phyloP scores from a whole-genome alignment of 169 alveolate species.

The Eimeria tenella region DNA sequence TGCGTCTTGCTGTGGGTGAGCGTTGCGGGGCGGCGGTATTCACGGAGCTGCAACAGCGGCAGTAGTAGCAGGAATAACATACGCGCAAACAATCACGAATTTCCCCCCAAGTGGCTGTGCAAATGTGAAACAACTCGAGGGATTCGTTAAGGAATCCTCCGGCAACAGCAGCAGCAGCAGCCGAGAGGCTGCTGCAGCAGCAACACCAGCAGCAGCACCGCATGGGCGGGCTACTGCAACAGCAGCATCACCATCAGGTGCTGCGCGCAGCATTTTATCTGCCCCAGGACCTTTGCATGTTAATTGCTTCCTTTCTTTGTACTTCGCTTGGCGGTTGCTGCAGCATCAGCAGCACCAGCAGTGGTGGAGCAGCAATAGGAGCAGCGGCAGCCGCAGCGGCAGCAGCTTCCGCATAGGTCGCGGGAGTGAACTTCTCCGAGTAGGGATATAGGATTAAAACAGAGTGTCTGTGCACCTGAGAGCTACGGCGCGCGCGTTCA shows the following conservation, averaged over 20 bases:
- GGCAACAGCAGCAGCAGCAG: conserved; percentile 64
- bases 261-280: conserved; percentile 74
- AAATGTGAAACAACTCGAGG: background rate
- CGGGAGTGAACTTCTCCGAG: conserved; percentile 55
- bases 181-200: conserved; percentile 52
- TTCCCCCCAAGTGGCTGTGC: background rate
- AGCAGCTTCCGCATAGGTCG: conserved; percentile 74
- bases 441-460: conserved; percentile 1
- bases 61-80: conserved; percentile 4
- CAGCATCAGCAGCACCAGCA: conserved; percentile 75
- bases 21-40: conserved; percentile 51
- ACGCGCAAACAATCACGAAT: conserved; percentile 8
- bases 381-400: conserved; percentile 72
- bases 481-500: conserved; percentile 32
- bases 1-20: background rate
- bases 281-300: conserved; percentile 74
- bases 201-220: conserved; percentile 76
- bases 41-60: background rate
- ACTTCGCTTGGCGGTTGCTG: conserved; percentile 64
- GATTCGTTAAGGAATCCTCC: conserved; percentile 10
- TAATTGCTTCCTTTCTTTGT: conserved; percentile 69
- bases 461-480: conserved; percentile 53
- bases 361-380: conserved; percentile 74
- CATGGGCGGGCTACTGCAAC: conserved; percentile 77
- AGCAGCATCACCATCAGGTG: conserved; percentile 62